Base-by-base conservation (phyloP, 192 early-diverging fungal genomes). In the Entomortierella parvispora region DNA sequence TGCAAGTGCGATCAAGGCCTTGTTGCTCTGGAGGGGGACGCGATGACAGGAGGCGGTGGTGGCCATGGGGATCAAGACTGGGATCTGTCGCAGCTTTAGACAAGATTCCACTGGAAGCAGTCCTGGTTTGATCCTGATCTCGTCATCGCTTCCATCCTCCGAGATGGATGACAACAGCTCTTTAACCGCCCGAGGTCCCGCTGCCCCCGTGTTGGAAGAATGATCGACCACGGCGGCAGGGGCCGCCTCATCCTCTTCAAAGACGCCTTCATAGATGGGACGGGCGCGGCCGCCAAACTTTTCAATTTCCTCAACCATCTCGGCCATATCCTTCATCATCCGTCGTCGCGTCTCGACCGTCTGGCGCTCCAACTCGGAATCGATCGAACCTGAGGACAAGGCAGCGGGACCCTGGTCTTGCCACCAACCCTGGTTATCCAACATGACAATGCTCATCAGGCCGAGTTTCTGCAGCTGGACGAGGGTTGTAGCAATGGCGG, bases 241-340 rank as follows among this genome's bases (percentile, higher is more conserved):
- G 2, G 18, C 31, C 12, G 3, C 4, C 15, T 50, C 17, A 31
- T 15, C 23, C 51, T 49, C 51, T 8, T 80, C 75, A 66, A 93
- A 89, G 31, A 94, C 77, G 37, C 84, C 88, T 47, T 86, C 88
- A 68, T 90, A 90, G 11, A 95, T 71, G 0, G 91, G 85, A 45
- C 88, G 82, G 5, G 92, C 90, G 6, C 84, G 71, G 25, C 93
- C 95, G 23, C 92, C 92, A 37, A 85, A 85, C 9, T 67, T 70
- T 59, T 95, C 93, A 45, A 97, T 90, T 7, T 86, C 85, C 43
- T 96, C 90, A 0, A 88, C 85, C 4, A 93, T 48, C 7, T 84
- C 80, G 62, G 82, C 72, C 58, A 80, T 78, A 26, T 90, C 86
- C 8, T 82, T 74, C n/a, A 89, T 78, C 79, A 89, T 83, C 52